A percentile compares a stretch with the other conserved stretches of the same genome.
phyloP scores from a whole-genome alignment of 179 eudicot species.

The Vitellaria paradoxa region DNA sequence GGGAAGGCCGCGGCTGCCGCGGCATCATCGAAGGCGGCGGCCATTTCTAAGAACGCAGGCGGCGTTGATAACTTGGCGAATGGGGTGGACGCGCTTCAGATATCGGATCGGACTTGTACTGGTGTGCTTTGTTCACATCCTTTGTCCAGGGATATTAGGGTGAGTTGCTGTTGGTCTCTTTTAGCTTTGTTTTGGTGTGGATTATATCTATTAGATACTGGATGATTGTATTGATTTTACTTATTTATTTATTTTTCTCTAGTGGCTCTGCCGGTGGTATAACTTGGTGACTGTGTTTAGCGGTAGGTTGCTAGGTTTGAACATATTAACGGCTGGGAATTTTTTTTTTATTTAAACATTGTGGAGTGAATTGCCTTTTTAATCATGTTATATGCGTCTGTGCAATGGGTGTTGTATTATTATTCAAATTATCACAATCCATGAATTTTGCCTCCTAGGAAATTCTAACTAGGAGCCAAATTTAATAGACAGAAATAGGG shows the following conservation, averaged over 20 bases:
- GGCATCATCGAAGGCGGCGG: constrained; percentile 35
- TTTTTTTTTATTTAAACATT: background rate
- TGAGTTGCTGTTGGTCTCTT: constrained; percentile 18
- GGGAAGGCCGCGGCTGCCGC: constrained; percentile 52
- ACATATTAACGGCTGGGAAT: background rate
- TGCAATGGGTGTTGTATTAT: background rate
- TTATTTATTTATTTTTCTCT: background rate
- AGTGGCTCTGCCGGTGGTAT: background rate
- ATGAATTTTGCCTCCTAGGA: background rate
- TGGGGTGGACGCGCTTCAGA: constrained; percentile 39
- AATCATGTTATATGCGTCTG: background rate
- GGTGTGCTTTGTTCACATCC: constrained; percentile 95
- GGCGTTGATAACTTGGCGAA: constrained; percentile 40
- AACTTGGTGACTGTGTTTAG: background rate
- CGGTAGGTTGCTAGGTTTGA: background rate
- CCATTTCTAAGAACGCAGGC: constrained; percentile 18
- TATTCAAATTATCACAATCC: background rate
- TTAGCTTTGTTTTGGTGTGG: background rate
- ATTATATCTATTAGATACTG: background rate
- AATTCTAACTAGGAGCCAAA: background rate
- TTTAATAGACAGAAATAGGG: background rate
- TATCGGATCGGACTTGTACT: constrained; percentile 94
- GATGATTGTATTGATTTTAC: background rate
- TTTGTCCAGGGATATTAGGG: constrained; percentile 79
- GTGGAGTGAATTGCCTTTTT: background rate